Evolutionary conservation across 805 yeast genomes (phyloP).

Genomic region (Candida verbasci): DNA sequence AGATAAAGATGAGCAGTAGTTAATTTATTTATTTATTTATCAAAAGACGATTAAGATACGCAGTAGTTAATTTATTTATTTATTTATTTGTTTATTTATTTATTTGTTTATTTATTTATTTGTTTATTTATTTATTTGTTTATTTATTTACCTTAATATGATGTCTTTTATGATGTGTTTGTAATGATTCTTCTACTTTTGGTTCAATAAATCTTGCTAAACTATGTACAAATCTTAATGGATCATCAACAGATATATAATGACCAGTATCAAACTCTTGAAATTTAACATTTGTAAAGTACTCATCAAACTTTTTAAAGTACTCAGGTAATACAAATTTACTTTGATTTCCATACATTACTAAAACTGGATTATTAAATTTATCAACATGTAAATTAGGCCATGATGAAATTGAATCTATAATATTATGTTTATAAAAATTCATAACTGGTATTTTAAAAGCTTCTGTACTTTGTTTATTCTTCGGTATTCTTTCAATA

Average conservation of each 20-base stretch:
- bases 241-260: conserved; percentile 39
- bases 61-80: too few relatives aligned
- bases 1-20: too few relatives aligned
- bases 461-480: conserved; percentile 4
- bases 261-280: conserved; percentile 28
- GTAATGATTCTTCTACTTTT: neutral
- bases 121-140: too few relatives aligned
- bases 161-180: neutral
- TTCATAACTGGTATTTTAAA: conserved; percentile 20
- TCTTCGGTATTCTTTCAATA: neutral
- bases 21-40: too few relatives aligned
- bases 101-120: too few relatives aligned
- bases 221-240: conserved; percentile 21
- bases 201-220: conserved; percentile 9
- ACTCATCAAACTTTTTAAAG: conserved; percentile 17
- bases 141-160: too few relatives aligned
- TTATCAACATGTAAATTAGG: conserved; percentile 14
- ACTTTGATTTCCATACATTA: conserved; percentile 43
- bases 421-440: conserved; percentile 15
- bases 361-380: conserved; percentile 32
- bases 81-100: too few relatives aligned
- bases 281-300: conserved; percentile 18
- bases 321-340: conserved; percentile 34
- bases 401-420: conserved; percentile 20
- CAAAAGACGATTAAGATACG: too few relatives aligned